phyloP scores from a whole-genome alignment of 768 basidiomycete species.

The Rickenella mellea region DNA sequence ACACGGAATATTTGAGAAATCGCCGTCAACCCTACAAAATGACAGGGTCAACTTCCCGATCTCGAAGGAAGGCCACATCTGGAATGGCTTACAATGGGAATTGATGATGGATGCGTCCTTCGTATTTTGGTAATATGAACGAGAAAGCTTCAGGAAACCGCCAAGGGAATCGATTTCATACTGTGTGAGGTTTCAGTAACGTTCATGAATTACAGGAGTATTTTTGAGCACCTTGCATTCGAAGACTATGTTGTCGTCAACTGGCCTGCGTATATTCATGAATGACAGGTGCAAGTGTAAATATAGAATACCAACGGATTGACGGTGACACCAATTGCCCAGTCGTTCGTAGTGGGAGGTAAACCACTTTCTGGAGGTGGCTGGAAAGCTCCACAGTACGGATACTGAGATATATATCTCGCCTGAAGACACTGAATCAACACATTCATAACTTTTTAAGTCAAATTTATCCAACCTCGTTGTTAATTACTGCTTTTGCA shows the following conservation, averaged over 20 bases:
- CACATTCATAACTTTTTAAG: background rate
- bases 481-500: slow-evolving; percentile 77
- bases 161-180: slow-evolving; percentile 77
- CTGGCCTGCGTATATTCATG: slow-evolving; percentile 35
- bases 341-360: slow-evolving; percentile 53
- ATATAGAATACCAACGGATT: slow-evolving; percentile 48
- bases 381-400: slow-evolving; percentile 77
- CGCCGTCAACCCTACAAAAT: slow-evolving; percentile 48
- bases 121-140: slow-evolving; percentile 64
- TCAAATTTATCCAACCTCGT: slow-evolving; percentile 28
- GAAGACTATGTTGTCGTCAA: slow-evolving; percentile 62
- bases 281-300: background rate
- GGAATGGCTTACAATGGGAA: slow-evolving; percentile 40
- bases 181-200: no score
- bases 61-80: background rate
- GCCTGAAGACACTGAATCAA: slow-evolving; percentile 20
- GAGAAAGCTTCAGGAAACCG: slow-evolving; percentile 69
- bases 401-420: slow-evolving; percentile 60
- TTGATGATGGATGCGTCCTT: slow-evolving; percentile 67
- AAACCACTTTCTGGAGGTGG: slow-evolving; percentile 71
- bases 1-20: slow-evolving; percentile 67
- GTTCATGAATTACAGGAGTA: background rate
- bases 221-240: slow-evolving; percentile 61
- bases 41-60: slow-evolving; percentile 3
- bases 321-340: slow-evolving; percentile 59